Percentiles rank a stretch among this genome's conserved stretches.
These are phyloP conservation scores for Yamadazyma scolyti DNA, from an alignment of 805 yeast genomes.

Conservation along the genomic window DNA sequence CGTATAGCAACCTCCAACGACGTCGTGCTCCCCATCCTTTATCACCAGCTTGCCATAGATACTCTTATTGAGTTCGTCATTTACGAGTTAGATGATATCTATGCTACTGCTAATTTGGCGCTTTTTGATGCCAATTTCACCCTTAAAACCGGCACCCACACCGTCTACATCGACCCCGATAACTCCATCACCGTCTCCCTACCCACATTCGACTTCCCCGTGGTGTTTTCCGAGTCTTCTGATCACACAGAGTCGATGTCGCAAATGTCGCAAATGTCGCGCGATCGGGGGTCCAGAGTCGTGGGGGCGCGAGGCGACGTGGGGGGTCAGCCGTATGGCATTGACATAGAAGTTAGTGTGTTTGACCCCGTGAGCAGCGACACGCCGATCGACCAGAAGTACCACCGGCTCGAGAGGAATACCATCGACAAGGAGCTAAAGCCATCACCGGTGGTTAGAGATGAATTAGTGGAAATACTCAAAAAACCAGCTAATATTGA, in stretches of 20 bases:
- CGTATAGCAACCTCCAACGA: conserved; percentile 32
- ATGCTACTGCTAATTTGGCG: conserved; percentile 39
- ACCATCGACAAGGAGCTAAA: conserved; percentile 80
- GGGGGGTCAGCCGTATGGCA: no score
- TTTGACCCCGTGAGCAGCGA: no score
- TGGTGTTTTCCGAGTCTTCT: conserved; percentile 44
- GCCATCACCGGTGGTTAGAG: conserved; percentile 81
- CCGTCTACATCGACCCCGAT: no score
- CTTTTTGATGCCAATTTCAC: conserved; percentile 62
- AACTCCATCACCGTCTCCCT: no score
- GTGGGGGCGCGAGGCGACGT: no score
- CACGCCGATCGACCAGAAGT: conserved; percentile 89
- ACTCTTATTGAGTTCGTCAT: conserved; percentile 58
- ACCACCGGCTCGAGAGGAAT: conserved; percentile 73
- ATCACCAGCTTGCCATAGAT: conserved; percentile 65
- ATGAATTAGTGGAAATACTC: conserved; percentile 65
- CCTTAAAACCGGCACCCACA: no score
- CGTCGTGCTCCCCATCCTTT: conserved; percentile 61
- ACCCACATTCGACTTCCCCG: conserved; percentile 40
- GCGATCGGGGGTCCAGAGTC: no score
- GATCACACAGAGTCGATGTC: conserved; percentile 19
- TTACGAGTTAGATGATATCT: conserved; percentile 67
- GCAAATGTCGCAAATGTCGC: no score
- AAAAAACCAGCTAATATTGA: conserved; percentile 80
- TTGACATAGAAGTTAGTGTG: no score